These are phyloP conservation scores for Penicillium salamii DNA, from an alignment of 495 filamentous ascomycete species.

Conservation along the genomic window DNA sequence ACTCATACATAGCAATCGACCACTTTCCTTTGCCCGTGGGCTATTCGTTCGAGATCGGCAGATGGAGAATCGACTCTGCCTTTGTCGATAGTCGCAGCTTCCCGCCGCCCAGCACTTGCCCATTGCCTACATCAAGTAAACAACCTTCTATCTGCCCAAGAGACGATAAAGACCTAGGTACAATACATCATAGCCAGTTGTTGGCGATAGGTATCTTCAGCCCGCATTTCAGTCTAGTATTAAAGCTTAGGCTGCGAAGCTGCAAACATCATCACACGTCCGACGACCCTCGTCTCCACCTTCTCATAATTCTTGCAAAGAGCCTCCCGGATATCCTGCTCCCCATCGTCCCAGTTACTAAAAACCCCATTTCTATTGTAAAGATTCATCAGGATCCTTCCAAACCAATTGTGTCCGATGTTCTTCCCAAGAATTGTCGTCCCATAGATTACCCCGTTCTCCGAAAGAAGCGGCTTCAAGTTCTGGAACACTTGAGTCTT, in stretches of 20 bases:
- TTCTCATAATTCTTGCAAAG: neutral
- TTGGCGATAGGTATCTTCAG: too few species aligned
- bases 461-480: conserved; percentile 20
- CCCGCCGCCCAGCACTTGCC: too few species aligned
- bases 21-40: too few species aligned
- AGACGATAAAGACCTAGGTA: too few species aligned
- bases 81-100: too few species aligned
- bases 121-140: too few species aligned
- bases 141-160: too few species aligned
- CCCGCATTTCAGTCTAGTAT: too few species aligned
- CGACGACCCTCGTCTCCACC: conserved; percentile 3
- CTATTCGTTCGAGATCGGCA: too few species aligned
- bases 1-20: too few species aligned
- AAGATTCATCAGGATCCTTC: neutral
- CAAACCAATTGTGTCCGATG: conserved; percentile 4
- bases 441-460: conserved; percentile 30
- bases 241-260: neutral
- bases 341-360: conserved; percentile 1
- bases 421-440: conserved; percentile 30
- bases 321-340: neutral
- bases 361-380: neutral
- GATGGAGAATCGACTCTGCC: too few species aligned
- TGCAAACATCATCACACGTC: conserved; percentile 2
- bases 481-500: conserved; percentile 20
- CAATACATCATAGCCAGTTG: too few species aligned